Evolutionary conservation across 768 basidiomycete genomes (phyloP).

Genomic region (Tricholoma hemisulphureum): DNA sequence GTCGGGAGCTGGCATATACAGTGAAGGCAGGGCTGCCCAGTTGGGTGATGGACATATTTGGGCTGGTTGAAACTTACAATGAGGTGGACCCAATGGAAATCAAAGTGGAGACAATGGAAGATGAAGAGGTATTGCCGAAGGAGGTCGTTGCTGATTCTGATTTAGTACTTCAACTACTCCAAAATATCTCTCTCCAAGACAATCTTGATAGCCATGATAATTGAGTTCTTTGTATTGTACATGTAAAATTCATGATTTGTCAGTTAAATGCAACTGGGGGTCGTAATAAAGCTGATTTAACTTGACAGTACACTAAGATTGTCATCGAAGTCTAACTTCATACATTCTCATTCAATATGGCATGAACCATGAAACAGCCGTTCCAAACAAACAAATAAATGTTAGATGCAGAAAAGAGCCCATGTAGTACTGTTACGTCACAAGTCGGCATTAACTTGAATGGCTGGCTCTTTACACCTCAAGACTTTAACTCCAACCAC

Average conservation of each 20-base stretch:
- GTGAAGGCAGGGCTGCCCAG: background rate
- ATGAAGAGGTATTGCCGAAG: background rate
- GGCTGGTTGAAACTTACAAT: background rate
- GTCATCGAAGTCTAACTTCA: no score
- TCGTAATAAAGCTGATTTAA: no score
- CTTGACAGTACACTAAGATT: no score
- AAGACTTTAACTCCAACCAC: no score
- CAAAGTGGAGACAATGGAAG: background rate
- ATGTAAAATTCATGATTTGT: background rate
- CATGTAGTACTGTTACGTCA: no score
- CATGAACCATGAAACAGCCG: no score
- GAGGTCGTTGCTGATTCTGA: background rate
- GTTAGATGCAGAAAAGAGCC: no score
- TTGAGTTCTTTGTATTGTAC: background rate
- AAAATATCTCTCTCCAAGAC: background rate
- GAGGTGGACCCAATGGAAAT: background rate
- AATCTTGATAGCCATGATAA: background rate
- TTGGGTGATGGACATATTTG: background rate
- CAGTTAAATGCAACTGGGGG: background rate
- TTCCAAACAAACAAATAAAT: no score
- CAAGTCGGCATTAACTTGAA: no score
- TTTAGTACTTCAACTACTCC: background rate
- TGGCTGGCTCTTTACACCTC: no score
- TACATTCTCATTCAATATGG: no score
- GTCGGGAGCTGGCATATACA: background rate